Conservation (phyloP, 2,329 filamentous ascomycete species). For the Ophiostoma sp. region DNA sequence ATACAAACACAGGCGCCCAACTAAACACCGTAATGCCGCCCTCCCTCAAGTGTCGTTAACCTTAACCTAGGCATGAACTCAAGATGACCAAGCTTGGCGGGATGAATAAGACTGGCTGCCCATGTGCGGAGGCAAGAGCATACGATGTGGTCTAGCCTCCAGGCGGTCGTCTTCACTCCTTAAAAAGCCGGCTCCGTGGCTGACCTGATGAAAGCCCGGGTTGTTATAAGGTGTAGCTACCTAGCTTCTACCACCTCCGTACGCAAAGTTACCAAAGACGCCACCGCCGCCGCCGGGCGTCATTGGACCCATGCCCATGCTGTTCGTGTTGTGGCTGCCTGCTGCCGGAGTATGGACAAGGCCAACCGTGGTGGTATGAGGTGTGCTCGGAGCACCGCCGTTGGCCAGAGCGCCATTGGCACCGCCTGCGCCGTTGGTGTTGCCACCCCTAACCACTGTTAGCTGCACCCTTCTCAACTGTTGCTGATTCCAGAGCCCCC, state of each 20-base stretch:
- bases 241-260: constrained; percentile 33
- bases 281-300: constrained; percentile 72
- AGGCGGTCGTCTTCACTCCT: too few species aligned
- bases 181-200: background rate
- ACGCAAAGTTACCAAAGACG: constrained; percentile 68
- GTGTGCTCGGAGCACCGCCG: constrained; percentile 46
- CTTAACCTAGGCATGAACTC: too few species aligned
- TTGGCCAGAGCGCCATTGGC: constrained; percentile 33
- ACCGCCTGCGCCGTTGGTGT: constrained; percentile 37
- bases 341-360: constrained; percentile 63
- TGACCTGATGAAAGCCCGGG: background rate
- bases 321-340: constrained; percentile 53
- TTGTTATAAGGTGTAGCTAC: background rate
- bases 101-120: too few species aligned
- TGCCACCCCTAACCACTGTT: background rate
- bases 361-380: constrained; percentile 55
- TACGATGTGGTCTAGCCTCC: too few species aligned
- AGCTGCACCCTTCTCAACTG: background rate
- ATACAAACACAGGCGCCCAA: background rate
- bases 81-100: too few species aligned
- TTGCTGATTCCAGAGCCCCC: too few species aligned
- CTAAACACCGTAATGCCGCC: too few species aligned
- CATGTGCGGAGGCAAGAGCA: too few species aligned
- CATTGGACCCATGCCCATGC: constrained; percentile 60
- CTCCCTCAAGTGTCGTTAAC: too few species aligned